Conservation (phyloP, 441 rosid species). For the Daphne laureola region DNA sequence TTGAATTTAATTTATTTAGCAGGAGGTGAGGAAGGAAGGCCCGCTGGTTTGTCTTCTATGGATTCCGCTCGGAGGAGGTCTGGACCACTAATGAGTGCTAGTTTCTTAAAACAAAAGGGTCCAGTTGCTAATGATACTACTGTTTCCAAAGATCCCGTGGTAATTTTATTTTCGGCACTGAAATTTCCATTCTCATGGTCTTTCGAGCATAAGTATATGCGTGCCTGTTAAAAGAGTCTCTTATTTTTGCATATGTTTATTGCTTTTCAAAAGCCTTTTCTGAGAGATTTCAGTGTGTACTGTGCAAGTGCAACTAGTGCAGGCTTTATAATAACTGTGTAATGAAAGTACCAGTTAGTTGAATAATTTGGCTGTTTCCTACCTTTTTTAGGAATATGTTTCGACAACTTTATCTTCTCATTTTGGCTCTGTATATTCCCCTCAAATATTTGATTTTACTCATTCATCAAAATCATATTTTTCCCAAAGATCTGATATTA, state of each 20-base stretch:
- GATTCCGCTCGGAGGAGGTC: constrained; percentile 53
- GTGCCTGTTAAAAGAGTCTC: neutral
- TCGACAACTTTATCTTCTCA: too few relatives aligned
- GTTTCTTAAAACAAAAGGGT: constrained; percentile 43
- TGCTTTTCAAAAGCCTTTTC: neutral
- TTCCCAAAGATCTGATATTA: too few relatives aligned
- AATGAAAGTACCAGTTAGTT: too few relatives aligned
- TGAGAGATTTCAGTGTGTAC: too few relatives aligned
- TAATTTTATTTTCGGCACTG: constrained; percentile 11
- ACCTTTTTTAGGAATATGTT: neutral
- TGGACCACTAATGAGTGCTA: constrained; percentile 37
- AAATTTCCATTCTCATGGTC: neutral
- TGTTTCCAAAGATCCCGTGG: constrained; percentile 35
- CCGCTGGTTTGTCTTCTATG: constrained; percentile 30
- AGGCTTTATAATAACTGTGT: too few relatives aligned
- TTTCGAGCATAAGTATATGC: neutral
- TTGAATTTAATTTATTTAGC: constrained; percentile 7
- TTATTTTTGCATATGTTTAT: neutral
- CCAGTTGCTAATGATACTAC: constrained; percentile 35
- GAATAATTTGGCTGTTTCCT: neutral
- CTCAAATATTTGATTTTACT: too few relatives aligned
- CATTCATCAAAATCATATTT: too few relatives aligned
- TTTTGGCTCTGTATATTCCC: too few relatives aligned
- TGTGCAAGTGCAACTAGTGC: too few relatives aligned
- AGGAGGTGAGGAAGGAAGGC: constrained; percentile 52